Evolutionary conservation across 1,284 basidiomycete species (phyloP).

Genomic region (Filobasidium uniguttulatum): DNA sequence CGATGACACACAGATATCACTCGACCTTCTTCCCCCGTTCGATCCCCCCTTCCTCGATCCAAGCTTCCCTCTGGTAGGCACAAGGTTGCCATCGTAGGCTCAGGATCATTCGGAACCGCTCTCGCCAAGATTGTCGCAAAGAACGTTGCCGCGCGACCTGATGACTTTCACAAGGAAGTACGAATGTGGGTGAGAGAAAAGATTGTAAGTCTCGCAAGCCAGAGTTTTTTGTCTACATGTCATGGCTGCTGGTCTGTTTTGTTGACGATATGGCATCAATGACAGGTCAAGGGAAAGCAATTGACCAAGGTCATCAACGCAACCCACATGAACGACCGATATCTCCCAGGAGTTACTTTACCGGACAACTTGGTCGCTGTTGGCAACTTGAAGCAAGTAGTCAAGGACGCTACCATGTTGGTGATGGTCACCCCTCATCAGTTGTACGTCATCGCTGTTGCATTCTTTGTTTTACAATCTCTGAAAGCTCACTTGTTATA

Average conservation of each 20-base stretch:
- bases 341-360: conserved; percentile 43
- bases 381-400: conserved; percentile 40
- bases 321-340: conserved; percentile 46
- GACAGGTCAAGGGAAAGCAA: conserved; percentile 42
- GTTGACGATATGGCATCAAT: neutral
- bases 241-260: neutral
- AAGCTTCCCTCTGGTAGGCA: conserved; percentile 37
- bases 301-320: conserved; percentile 45
- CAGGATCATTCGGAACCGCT: conserved; percentile 44
- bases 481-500: neutral
- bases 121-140: conserved; percentile 45
- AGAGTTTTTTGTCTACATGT: neutral
- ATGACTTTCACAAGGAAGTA: conserved; percentile 40
- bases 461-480: neutral
- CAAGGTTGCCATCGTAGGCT: conserved; percentile 45
- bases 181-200: conserved; percentile 44
- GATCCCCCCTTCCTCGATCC: conserved; percentile 24
- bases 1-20: conserved; percentile 22
- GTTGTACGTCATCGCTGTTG: conserved; percentile 20
- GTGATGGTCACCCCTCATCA: conserved; percentile 46
- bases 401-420: conserved; percentile 43
- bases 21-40: conserved; percentile 27
- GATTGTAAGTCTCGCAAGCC: conserved; percentile 20
- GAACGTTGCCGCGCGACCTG: conserved; percentile 37
- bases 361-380: conserved; percentile 44